Evolutionary conservation across 2,329 filamentous ascomycete genomes (phyloP).

Genomic region (Escovopsis sp.): DNA sequence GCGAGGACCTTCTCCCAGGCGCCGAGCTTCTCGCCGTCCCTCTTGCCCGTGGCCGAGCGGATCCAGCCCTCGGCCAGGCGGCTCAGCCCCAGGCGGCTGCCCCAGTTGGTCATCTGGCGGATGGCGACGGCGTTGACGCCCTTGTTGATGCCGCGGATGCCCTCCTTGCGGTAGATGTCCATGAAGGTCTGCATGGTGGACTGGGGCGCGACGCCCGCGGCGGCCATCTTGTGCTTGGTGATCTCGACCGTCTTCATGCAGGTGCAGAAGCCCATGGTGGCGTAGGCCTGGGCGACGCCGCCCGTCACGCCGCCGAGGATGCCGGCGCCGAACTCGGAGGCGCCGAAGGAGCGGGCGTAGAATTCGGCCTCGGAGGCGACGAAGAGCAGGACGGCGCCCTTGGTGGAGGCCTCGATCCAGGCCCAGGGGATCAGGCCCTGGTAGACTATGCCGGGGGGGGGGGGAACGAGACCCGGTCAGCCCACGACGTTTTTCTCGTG

Average conservation of each 20-base stretch:
- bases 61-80: constrained; percentile 85
- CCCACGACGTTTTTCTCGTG: no score
- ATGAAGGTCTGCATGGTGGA: constrained; percentile 91
- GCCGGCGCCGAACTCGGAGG: constrained; percentile 73
- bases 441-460: constrained; percentile 53
- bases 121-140: constrained; percentile 98
- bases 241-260: constrained; percentile 99
- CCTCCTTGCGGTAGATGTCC: constrained; percentile 90
- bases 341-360: constrained; percentile 72
- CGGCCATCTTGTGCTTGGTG: constrained; percentile 91
- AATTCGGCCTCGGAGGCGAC: constrained; percentile 97
- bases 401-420: constrained; percentile 99
- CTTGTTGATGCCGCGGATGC: constrained; percentile 91
- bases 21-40: constrained; percentile 60
- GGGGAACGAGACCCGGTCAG: not conserved
- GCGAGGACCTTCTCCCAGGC: constrained; percentile 81
- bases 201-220: constrained; percentile 67
- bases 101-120: constrained; percentile 99
- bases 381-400: constrained; percentile 97
- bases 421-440: constrained; percentile 99
- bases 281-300: constrained; percentile 94
- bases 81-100: constrained; percentile 84
- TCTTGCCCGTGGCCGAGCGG: constrained; percentile 63
- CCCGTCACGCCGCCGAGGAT: constrained; percentile 86
- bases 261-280: constrained; percentile 99